phyloP scores from a whole-genome alignment of 148 eudicot genomes.

The Rhododendron vialii region DNA sequence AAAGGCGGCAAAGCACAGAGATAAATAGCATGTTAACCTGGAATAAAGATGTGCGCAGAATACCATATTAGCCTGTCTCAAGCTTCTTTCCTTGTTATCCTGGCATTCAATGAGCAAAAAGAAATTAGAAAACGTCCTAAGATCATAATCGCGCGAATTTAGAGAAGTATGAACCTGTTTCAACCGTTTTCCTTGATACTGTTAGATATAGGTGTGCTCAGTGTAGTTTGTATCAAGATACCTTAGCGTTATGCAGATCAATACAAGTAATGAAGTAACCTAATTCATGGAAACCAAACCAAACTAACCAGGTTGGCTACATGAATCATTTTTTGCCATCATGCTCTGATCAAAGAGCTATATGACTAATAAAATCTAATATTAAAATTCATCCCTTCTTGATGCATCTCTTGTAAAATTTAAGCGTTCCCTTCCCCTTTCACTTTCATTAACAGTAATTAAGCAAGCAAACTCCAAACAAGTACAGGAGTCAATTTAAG shows the following conservation, averaged over 20 bases:
- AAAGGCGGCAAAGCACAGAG: neutral
- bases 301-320: neutral
- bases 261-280: neutral
- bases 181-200: neutral
- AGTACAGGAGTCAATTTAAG: neutral
- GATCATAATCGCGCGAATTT: neutral
- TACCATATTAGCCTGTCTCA: conserved; percentile 20
- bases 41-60: neutral
- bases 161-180: neutral
- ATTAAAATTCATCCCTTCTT: neutral
- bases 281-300: neutral
- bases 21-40: neutral
- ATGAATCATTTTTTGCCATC: neutral
- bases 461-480: neutral
- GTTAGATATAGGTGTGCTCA: neutral
- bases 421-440: neutral
- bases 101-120: conserved; percentile 18
- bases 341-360: neutral
- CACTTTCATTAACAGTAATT: neutral
- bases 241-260: neutral
- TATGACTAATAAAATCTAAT: neutral
- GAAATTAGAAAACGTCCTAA: neutral
- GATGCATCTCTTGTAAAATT: neutral
- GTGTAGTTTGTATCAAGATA: neutral
- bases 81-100: conserved; percentile 80